A percentile compares a stretch with the other conserved stretches of the same genome.
Evolutionary conservation across 129 eudicot species (phyloP).

Genomic region (Pulicaria dysenterica): DNA sequence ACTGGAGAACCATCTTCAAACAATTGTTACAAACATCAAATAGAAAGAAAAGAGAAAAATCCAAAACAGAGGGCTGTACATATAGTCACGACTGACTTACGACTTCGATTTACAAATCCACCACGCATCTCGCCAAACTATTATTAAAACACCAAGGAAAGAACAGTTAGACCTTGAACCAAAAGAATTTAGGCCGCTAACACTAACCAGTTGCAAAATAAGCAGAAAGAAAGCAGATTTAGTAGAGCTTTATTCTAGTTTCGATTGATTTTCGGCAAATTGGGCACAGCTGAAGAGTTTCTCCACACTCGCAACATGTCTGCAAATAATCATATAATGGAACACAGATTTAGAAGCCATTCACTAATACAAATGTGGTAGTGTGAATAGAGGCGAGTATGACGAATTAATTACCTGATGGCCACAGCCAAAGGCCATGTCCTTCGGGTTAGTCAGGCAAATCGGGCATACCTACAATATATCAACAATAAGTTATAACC

Average conservation of each 20-base stretch:
- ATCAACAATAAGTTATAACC: neutral
- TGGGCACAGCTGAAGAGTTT: slow-evolving; percentile 73
- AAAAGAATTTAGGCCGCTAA: slow-evolving; percentile 21
- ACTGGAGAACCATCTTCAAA: neutral
- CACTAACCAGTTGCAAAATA: neutral
- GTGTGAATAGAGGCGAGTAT: neutral
- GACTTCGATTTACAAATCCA: slow-evolving; percentile 39
- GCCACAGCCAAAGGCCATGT: slow-evolving; percentile 99
- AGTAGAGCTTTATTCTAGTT: slow-evolving; percentile 89
- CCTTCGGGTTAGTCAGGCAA: slow-evolving; percentile 87
- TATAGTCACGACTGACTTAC: no score
- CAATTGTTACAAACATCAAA: neutral
- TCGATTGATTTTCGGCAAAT: slow-evolving; percentile 74
- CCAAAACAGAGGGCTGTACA: slow-evolving; percentile 24
- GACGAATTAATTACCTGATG: slow-evolving; percentile 70
- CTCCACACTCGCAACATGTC: slow-evolving; percentile 95
- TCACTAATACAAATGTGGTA: neutral
- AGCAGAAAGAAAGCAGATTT: slow-evolving; percentile 24
- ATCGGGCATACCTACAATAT: slow-evolving; percentile 78
- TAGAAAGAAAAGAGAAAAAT: neutral
- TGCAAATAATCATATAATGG: slow-evolving; percentile 27
- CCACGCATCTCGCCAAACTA: slow-evolving; percentile 29
- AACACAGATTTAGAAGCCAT: neutral
- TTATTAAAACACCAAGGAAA: slow-evolving; percentile 9
- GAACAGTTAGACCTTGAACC: neutral